Base-by-base conservation (phyloP, 306 rosid genomes). In the Arachis hypogaea region DNA sequence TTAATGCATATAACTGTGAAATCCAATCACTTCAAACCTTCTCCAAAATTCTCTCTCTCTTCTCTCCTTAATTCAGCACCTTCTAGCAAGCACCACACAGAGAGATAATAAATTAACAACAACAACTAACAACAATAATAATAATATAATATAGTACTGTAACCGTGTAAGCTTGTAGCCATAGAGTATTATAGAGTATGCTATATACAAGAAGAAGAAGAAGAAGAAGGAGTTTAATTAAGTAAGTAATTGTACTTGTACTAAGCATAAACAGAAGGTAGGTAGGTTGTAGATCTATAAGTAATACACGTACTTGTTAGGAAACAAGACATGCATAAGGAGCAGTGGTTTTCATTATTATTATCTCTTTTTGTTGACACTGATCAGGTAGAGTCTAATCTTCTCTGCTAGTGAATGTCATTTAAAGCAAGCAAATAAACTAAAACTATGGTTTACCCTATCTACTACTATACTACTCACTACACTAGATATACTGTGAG, bases 311-410 rank as follows among this genome's bases (percentile, higher is more conserved):
- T n/a, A 10, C n/a, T 5, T 43, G 47, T 40, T 38, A 22, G 68
- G 36, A 59, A 59, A 55, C 77, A 47, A 59, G 72, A 66, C 84
- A 63, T 73, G 75, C 78, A 59, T 10, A 28, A 50, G 56, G 61
- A 33, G 56, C 68, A 65, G 66, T 33, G 36, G 44, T 30, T 67
- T 45, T 59, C 56, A 16, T 33, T 66, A 66, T 76, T 50, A 50
- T 7, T 57, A 66, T 16, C 14, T 9, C 58, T 33, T 33, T 33
- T 33, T 33, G 38, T 33, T 33, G 38, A 33, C 38, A 33, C 38
- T 33, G 38, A 33, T 33, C 38, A 33, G 38, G 38, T 33, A 33
- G 38, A 33, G 38, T 33, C 38, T 33, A 33, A 33, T 33, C 38
- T 33, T 33, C 64, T 57, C 6, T 50, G 45, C 57, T 71, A 57